Evolutionary conservation across 257 asterid genomes (phyloP).

Genomic region (Scutellaria minor): DNA sequence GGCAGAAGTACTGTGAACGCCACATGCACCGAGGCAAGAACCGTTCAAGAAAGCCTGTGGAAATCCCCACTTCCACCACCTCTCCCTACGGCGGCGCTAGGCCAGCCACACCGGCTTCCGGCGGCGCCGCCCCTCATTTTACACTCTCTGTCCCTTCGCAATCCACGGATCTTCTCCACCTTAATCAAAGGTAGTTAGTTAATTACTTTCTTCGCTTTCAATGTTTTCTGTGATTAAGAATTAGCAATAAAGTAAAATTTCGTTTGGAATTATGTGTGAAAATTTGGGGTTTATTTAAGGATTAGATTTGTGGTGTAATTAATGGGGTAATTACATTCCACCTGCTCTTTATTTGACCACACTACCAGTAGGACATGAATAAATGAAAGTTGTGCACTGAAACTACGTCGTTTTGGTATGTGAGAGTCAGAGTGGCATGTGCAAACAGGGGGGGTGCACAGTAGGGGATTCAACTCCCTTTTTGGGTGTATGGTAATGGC

Average conservation of each 20-base stretch:
- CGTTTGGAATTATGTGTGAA: neutral
- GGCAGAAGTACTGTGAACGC: slow-evolving; percentile 92
- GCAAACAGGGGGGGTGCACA: too few relatives aligned
- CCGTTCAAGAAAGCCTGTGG: slow-evolving; percentile 99
- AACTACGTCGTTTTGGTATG: too few relatives aligned
- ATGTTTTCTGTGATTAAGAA: neutral
- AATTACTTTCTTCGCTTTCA: neutral
- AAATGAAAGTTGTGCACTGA: too few relatives aligned
- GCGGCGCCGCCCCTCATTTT: slow-evolving; percentile 48
- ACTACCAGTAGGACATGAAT: too few relatives aligned
- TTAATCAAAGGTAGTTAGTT: slow-evolving; percentile 59
- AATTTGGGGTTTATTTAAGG: neutral
- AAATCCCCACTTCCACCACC: slow-evolving; percentile 64
- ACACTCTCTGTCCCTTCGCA: slow-evolving; percentile 57
- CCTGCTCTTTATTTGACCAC: neutral
- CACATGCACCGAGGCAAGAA: slow-evolving; percentile 92
- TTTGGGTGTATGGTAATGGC: slow-evolving; percentile 18
- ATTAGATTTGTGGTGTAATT: neutral
- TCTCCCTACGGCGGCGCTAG: slow-evolving; percentile 36
- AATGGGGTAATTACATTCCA: neutral
- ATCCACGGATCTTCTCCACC: slow-evolving; percentile 68
- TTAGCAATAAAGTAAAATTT: neutral
- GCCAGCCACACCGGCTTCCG: slow-evolving; percentile 32
- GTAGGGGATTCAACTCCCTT: too few relatives aligned
- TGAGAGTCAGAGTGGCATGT: too few relatives aligned